These are phyloP conservation scores for Tetrahymena malaccensis DNA, from an alignment of 73 alveolate genomes.

Conservation along the genomic window DNA sequence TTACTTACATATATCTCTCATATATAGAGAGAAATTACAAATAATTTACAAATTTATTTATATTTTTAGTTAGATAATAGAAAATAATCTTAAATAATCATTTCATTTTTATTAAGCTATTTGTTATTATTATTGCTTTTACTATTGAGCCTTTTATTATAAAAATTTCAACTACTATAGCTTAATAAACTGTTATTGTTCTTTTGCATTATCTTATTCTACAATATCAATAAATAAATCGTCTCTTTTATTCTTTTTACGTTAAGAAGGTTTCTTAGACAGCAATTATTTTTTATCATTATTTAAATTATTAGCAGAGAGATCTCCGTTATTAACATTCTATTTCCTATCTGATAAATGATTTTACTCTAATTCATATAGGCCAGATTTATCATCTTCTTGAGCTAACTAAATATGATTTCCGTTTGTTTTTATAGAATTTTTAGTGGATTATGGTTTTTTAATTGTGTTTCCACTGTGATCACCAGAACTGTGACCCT, in stretches of 20 bases:
- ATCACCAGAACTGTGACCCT: background rate
- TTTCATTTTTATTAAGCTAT: background rate
- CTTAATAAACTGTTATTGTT: background rate
- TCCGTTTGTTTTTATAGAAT: background rate
- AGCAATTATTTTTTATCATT: background rate
- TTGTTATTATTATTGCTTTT: background rate
- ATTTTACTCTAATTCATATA: background rate
- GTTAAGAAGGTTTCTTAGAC: background rate
- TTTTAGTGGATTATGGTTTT: background rate
- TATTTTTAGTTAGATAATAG: background rate
- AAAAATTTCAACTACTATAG: background rate
- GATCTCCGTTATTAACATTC: background rate
- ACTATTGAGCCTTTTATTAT: background rate
- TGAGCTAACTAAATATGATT: background rate
- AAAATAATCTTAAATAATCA: background rate
- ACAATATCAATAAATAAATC: background rate
- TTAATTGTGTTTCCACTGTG: background rate
- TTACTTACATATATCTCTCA: no score
- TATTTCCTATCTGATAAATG: background rate
- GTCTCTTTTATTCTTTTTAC: background rate
- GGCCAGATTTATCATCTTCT: background rate
- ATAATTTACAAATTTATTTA: no score
- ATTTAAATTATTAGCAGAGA: background rate
- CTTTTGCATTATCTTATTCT: background rate
- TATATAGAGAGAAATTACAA: no score